phyloP scores from a whole-genome alignment of 225 moss, liverwort and hornwort genomes.

The Pleurozium schreberi region DNA sequence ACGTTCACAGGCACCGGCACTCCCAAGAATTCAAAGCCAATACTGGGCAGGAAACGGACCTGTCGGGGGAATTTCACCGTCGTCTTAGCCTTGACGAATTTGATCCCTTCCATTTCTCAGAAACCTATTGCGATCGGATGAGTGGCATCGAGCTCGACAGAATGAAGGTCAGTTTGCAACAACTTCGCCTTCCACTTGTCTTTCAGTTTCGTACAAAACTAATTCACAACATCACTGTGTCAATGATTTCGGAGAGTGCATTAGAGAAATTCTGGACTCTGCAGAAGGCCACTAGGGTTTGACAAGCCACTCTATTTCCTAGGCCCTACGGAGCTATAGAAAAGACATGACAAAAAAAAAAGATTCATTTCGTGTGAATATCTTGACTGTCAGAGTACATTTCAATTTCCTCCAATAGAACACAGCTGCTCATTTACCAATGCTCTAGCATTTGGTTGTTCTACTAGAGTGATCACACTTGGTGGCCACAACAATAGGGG shows the following conservation, averaged over 20 bases:
- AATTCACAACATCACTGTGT: neutral
- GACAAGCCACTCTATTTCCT: too few species aligned
- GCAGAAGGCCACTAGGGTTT: too few species aligned
- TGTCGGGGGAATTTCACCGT: constrained; percentile 16
- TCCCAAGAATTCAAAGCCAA: neutral
- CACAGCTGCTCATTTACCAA: too few species aligned
- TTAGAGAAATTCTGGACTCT: too few species aligned
- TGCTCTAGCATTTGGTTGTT: too few species aligned
- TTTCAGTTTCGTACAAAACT: neutral
- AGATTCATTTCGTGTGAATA: too few species aligned
- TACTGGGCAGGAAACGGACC: neutral
- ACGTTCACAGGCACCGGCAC: neutral
- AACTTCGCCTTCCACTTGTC: neutral
- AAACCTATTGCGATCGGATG: constrained; percentile 23
- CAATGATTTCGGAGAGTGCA: neutral
- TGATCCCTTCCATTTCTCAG: neutral
- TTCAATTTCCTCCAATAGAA: too few species aligned
- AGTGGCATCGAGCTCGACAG: constrained; percentile 29
- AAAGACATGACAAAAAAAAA: too few species aligned
- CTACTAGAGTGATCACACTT: too few species aligned
- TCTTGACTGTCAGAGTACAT: too few species aligned
- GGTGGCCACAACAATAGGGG: too few species aligned
- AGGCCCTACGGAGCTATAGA: too few species aligned
- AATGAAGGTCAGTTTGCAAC: constrained; percentile 11
- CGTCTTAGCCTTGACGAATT: constrained; percentile 22